Base-by-base conservation (phyloP, 225 moss, liverwort and hornwort genomes). In the Marchantia polymorpha region DNA sequence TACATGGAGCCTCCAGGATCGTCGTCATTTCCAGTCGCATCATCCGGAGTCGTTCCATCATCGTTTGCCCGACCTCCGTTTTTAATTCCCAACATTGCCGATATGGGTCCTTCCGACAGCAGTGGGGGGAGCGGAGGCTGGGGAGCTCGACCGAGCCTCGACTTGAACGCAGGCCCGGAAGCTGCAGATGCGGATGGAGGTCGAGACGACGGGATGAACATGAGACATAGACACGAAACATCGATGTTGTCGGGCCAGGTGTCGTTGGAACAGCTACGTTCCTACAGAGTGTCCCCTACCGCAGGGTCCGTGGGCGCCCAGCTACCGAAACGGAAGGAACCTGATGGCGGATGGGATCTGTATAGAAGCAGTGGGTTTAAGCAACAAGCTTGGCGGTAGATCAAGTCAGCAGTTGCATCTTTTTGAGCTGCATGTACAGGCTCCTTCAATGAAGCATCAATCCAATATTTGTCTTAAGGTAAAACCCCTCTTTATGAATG, bases 131-230 rank as follows among this genome's bases (percentile, higher is more conserved):
- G 90, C 75, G 53, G 67, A 19, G 82, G 87, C 5, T 81, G 86
- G 69, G 89, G 93, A 84, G 78, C 83, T 29, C 89, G 97, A 64
- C 89, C 89, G 39, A 94, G 90, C 81, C 85, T 99, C 59, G 97
- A 99, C 81, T 86, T 99, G 51, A 99, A 99, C 88, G 92, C 93
- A 7, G 97, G 97, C 63, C 97, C 97, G 25, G 97, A 99, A 52
- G 76, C 88, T 46, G 88, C 80, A n/a, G 97, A 99, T 29, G 86
- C 87, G n/a, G 95, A 99, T 61, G 84, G 80, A 70, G 65, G 69
- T 9, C 90, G 92, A 80, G 97, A 99, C 55, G 97, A 99, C 59
- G 77, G 83, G 64, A 81, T 93, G 84, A 89, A 88, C 52, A 85
- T 89, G 72, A 93, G 95, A 78, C 76, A 80, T 5, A 39, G 39